Percentiles rank a stretch among this genome's conserved stretches.
phyloP scores from a whole-genome alignment of 1,284 basidiomycete genomes.

The Ustilago bromivora region DNA sequence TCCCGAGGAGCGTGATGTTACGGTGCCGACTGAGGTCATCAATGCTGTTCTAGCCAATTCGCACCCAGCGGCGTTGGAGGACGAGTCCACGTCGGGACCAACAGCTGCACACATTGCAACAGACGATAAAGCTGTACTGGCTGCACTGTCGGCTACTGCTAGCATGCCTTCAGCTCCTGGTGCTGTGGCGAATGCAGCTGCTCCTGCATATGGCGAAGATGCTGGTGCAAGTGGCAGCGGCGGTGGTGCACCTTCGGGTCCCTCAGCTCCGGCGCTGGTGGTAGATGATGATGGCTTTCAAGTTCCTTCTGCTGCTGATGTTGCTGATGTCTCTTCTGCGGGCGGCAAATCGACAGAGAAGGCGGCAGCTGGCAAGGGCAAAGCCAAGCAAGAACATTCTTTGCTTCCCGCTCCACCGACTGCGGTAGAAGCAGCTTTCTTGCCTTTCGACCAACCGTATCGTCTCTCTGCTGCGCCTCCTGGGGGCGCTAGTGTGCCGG shows the following conservation, averaged over 20 bases:
- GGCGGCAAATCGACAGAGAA: not conserved
- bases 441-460: constrained; percentile 58
- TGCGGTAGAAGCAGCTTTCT: constrained; percentile 44
- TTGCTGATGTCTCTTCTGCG: not conserved
- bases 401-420: constrained; percentile 47
- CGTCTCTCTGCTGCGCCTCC: constrained; percentile 25
- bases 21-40: constrained; percentile 33
- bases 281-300: constrained; percentile 60
- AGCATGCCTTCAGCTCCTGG: constrained; percentile 44
- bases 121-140: constrained; percentile 57
- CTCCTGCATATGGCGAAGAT: constrained; percentile 35
- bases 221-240: not conserved
- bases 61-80: not conserved
- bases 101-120: constrained; percentile 55
- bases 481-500: not conserved
- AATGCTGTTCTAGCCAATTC: constrained; percentile 15
- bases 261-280: constrained; percentile 45
- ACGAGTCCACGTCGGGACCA: constrained; percentile 11
- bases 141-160: constrained; percentile 48
- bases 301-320: constrained; percentile 1
- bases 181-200: constrained; percentile 17
- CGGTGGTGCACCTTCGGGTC: constrained; percentile 17
- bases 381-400: constrained; percentile 16
- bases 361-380: constrained; percentile 26
- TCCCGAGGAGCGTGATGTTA: constrained; percentile 32